A percentile compares a stretch with the other conserved stretches of the same genome.
These are phyloP conservation scores for Pyrus hybrid DNA, from an alignment of 331 rosid species.

Conservation along the genomic window DNA sequence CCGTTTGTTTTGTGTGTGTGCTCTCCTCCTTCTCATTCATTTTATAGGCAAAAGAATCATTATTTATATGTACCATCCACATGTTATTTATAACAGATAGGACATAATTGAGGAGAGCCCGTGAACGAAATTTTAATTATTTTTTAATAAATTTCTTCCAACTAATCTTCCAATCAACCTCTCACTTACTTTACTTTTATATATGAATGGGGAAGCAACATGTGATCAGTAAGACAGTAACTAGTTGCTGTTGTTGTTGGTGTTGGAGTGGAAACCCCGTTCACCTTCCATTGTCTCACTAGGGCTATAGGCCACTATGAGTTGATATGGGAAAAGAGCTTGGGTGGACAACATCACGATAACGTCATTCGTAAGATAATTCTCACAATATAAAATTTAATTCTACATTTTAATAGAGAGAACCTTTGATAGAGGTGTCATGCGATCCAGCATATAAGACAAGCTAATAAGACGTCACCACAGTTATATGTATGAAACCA, in stretches of 20 bases:
- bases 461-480: background rate
- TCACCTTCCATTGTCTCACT: constrained; percentile 12
- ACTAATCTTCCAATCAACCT: background rate
- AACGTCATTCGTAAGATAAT: too few relatives aligned
- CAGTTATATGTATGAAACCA: background rate
- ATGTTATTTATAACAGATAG: background rate
- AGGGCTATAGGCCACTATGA: background rate
- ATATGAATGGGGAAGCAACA: background rate
- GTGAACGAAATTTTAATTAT: background rate
- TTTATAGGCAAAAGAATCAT: too few relatives aligned
- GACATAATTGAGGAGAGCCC: background rate
- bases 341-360: too few relatives aligned
- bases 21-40: background rate
- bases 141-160: background rate
- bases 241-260: background rate
- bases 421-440: too few relatives aligned
- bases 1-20: too few relatives aligned
- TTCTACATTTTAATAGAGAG: too few relatives aligned
- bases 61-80: too few relatives aligned
- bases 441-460: too few relatives aligned
- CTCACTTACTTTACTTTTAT: background rate
- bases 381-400: too few relatives aligned
- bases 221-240: background rate
- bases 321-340: too few relatives aligned
- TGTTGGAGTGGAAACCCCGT: constrained; percentile 19